Percentiles rank a stretch among this genome's conserved stretches.
Evolutionary conservation across 2,329 filamentous ascomycete genomes (phyloP).

Genomic region (Talaromyces sp.): DNA sequence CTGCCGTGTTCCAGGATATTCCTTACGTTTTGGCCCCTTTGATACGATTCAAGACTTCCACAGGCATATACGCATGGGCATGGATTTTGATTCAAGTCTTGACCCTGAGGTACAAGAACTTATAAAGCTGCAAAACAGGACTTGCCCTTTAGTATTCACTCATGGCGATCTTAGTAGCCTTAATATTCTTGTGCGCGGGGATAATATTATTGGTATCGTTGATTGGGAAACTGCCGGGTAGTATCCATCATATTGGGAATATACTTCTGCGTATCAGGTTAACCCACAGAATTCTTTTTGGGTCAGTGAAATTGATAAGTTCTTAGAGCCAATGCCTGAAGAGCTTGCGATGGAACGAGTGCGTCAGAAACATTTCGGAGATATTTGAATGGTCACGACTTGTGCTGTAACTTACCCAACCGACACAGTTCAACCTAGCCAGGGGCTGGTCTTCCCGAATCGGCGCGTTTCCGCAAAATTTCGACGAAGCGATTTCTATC

Average conservation of each 20-base stretch:
- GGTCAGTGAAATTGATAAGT: conserved; percentile 39
- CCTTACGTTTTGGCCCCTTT: conserved; percentile 33
- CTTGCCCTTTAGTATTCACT: conserved; percentile 43
- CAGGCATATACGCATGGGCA: conserved; percentile 30
- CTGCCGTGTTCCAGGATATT: conserved; percentile 27
- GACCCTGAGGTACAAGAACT: conserved; percentile 31
- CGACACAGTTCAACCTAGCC: no score
- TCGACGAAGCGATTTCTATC: no score
- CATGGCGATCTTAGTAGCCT: conserved; percentile 50
- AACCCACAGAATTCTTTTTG: conserved; percentile 41
- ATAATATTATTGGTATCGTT: conserved; percentile 41
- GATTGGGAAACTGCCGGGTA: conserved; percentile 33
- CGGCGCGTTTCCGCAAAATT: no score
- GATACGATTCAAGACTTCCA: conserved; percentile 35
- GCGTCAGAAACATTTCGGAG: conserved; percentile 36
- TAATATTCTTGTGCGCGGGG: conserved; percentile 33
- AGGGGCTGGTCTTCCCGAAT: no score
- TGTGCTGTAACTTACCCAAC: not conserved
- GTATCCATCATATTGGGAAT: conserved; percentile 33
- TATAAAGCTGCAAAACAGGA: conserved; percentile 25
- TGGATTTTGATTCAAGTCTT: conserved; percentile 28
- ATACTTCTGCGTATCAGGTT: conserved; percentile 39
- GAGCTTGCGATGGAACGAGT: conserved; percentile 41
- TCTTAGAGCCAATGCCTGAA: conserved; percentile 36
- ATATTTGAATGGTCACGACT: conserved; percentile 22